Percentiles rank a stretch among this genome's conserved stretches.
These are phyloP conservation scores for Alternaria gansuensis DNA, from an alignment of 2,329 filamentous ascomycete genomes.

Conservation along the genomic window DNA sequence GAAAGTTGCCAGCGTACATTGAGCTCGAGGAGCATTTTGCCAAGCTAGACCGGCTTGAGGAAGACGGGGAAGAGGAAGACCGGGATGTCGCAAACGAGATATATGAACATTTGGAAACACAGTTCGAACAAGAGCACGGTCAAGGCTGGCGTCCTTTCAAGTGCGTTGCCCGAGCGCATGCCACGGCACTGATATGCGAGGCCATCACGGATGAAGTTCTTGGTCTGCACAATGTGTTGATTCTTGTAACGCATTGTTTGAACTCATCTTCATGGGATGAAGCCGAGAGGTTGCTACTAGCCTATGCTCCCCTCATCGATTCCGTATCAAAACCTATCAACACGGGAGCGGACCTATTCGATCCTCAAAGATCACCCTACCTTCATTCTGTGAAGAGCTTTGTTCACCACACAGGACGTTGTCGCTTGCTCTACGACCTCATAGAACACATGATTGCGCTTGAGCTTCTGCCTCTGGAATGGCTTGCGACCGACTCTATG, in stretches of 20 bases:
- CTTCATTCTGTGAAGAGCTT: constrained; percentile 41
- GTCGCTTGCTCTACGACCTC: constrained; percentile 48
- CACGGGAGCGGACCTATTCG: constrained; percentile 42
- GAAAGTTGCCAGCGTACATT: constrained; percentile 54
- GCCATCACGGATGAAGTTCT: constrained; percentile 51
- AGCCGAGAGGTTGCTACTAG: constrained; percentile 46
- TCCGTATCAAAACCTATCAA: constrained; percentile 37
- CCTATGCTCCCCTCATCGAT: constrained; percentile 38
- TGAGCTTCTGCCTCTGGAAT: constrained; percentile 50
- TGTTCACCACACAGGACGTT: constrained; percentile 40
- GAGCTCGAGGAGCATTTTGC: constrained; percentile 52
- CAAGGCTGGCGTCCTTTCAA: constrained; percentile 54
- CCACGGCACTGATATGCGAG: constrained; percentile 48
- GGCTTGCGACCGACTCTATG: constrained; percentile 51
- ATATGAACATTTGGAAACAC: constrained; percentile 53
- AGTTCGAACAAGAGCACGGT: constrained; percentile 45
- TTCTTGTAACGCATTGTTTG: constrained; percentile 44
- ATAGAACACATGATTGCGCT: constrained; percentile 47
- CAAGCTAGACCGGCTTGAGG: constrained; percentile 41
- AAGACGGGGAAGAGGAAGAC: constrained; percentile 43
- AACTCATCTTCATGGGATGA: constrained; percentile 47
- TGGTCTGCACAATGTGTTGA: constrained; percentile 30
- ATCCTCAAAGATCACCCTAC: constrained; percentile 37
- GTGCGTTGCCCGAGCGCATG: constrained; percentile 55
- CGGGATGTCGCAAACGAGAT: constrained; percentile 51